Evolutionary conservation across 495 filamentous ascomycete species (phyloP), one percentile per base, ranked within the genome.

Genomic region (Parachaetomium inaequale): DNA sequence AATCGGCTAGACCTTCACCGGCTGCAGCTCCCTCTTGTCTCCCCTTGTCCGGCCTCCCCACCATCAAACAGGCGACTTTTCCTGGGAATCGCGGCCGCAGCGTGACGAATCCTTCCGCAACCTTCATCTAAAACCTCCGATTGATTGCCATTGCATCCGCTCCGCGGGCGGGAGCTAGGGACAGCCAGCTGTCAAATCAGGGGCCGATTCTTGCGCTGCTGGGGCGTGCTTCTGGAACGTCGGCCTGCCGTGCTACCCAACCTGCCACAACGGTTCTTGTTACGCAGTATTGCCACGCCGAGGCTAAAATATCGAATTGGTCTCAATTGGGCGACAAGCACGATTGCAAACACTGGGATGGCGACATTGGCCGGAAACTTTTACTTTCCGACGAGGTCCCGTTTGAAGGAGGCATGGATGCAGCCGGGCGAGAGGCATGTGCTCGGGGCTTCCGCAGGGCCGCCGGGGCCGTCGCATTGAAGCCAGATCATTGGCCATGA

Each of bases 71-170:
- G 28, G 32, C 19, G 19, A 12, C 19, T n/a, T 32, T 56, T 55
- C 50, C 38, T 7, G 36, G 42, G 19, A n/a, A 38, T 50, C 31
- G 51, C 29, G n/a, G 51, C 14, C 26, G 49, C 28, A 25, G 29
- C 26, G 28, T 49, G 32, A 42, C 46, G 34, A 28, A 29, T 59
- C 57, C 57, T 52, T 51, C 57, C 34, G 46, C 46, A 59, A 40
- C 46, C 59, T 62, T 56, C 40, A 50, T 47, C 43, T 42, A 50
- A 62, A 57, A 56, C 52, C 34, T 61, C 43, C 60, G 60, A 57
- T 62, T 62, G 60, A 62, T 62, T 51, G 52, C 60, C 60, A 62
- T 57, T 62, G 60, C 60, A 57, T 56, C 43, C 60, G 60, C 25
- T 23, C 25, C 31, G 42, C 29, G 32, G 23, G n/a, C 52, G 60